A percentile compares a stretch with the other conserved stretches of the same genome.
phyloP scores from a whole-genome alignment of 2,329 filamentous ascomycete genomes.

The Xylaria sp. region DNA sequence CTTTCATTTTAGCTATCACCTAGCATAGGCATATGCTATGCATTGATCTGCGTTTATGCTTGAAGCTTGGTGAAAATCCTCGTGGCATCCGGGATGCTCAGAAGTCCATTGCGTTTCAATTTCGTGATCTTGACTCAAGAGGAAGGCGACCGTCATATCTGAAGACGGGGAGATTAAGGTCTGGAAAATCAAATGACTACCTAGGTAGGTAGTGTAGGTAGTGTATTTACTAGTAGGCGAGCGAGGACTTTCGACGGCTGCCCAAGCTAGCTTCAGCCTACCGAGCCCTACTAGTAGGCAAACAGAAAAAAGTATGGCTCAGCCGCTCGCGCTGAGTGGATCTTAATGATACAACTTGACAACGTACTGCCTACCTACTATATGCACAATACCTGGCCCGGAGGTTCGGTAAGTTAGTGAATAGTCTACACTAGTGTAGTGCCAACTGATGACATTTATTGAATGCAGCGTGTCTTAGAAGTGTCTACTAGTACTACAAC shows the following conservation, averaged over 20 bases:
- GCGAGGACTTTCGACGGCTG: not conserved
- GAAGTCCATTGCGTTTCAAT: not conserved
- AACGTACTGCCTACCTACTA: not conserved
- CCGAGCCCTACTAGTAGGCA: not conserved
- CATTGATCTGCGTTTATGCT: not conserved
- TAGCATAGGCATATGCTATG: not conserved
- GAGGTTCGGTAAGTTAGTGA: no score
- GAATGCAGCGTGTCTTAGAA: not conserved
- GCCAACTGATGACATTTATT: not conserved
- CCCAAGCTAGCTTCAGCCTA: not conserved
- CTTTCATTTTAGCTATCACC: not conserved
- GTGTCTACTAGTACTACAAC: no score
- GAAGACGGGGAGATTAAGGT: not conserved
- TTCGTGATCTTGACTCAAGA: not conserved
- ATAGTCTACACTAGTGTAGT: not conserved
- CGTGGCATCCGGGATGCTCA: slow-evolving; percentile 1
- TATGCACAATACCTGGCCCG: no score
- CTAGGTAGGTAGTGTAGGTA: not conserved
- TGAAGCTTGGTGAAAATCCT: not conserved
- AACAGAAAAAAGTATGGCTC: not conserved
- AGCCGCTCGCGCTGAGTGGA: slow-evolving; percentile 3
- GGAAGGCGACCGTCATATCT: not conserved
- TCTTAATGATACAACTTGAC: not conserved
- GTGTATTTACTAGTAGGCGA: not conserved
- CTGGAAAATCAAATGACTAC: not conserved